Conservation (phyloP, 768 basidiomycete genomes). For the Leucosporidium scottii region DNA sequence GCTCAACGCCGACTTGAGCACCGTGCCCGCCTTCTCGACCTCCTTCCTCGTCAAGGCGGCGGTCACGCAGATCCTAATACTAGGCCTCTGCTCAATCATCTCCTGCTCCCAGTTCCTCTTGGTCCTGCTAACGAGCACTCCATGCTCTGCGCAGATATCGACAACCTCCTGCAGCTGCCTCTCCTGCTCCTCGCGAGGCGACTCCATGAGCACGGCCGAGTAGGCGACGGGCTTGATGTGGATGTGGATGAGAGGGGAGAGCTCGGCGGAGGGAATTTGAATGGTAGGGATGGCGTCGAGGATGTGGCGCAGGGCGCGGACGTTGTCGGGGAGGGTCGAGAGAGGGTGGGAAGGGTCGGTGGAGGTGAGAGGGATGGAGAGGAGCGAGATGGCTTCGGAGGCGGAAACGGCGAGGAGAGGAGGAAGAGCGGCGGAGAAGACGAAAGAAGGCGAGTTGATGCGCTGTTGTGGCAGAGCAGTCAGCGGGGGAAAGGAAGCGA, state of each 20-base stretch:
- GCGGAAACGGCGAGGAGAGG: slow-evolving; percentile 79
- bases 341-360: slow-evolving; percentile 48
- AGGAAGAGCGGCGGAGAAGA: slow-evolving; percentile 93
- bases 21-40: slow-evolving; percentile 72
- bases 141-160: slow-evolving; percentile 71
- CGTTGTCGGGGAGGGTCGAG: slow-evolving; percentile 68
- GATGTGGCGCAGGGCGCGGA: slow-evolving; percentile 64
- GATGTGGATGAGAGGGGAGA: slow-evolving; percentile 83
- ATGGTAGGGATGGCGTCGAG: slow-evolving; percentile 76
- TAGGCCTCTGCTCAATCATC: slow-evolving; percentile 68
- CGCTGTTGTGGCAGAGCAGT: slow-evolving; percentile 49
- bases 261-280: slow-evolving; percentile 73
- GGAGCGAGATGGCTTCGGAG: slow-evolving; percentile 73
- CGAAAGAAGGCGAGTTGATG: slow-evolving; percentile 90
- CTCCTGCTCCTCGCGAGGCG: slow-evolving; percentile 58
- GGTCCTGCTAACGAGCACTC: slow-evolving; percentile 77
- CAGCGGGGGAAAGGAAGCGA: not conserved
- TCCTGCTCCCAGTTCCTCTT: slow-evolving; percentile 65
- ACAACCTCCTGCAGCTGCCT: slow-evolving; percentile 80
- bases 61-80: slow-evolving; percentile 73
- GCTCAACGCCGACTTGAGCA: slow-evolving; percentile 64
- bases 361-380: slow-evolving; percentile 59
- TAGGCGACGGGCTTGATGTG: slow-evolving; percentile 48
- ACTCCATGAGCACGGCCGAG: slow-evolving; percentile 36
- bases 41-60: slow-evolving; percentile 80